These are phyloP conservation scores for Cordyceps fumosorosea DNA, from an alignment of 2,329 filamentous ascomycete species.

Conservation along the genomic window DNA sequence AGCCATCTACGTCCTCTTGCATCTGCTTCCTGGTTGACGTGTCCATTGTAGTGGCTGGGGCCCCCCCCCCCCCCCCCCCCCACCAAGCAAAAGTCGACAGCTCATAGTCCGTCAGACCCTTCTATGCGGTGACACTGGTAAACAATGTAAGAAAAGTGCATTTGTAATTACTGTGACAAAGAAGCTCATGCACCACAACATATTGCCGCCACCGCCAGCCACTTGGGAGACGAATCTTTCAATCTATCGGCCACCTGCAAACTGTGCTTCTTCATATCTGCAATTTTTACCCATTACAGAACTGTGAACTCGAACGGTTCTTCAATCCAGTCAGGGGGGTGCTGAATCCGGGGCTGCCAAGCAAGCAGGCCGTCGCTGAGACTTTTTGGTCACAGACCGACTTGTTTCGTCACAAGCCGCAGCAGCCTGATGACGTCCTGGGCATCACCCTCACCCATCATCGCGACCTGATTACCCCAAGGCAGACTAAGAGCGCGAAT, in stretches of 20 bases:
- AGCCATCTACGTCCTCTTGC: constrained; percentile 2
- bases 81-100: not conserved
- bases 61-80: not conserved
- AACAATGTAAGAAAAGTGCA: not conserved
- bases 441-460: not conserved
- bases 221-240: not conserved
- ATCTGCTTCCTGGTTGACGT: not conserved
- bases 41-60: not conserved
- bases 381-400: too few species aligned
- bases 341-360: not conserved
- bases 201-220: not conserved
- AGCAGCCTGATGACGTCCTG: not conserved
- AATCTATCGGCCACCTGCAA: not conserved
- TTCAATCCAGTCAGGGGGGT: not conserved
- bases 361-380: not conserved
- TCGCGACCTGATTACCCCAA: not conserved
- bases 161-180: not conserved
- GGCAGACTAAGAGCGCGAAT: not conserved
- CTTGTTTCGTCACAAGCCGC: too few species aligned
- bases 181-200: not conserved
- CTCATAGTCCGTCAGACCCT: not conserved
- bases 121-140: not conserved
- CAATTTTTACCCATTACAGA: too few species aligned
- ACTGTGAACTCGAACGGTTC: too few species aligned
- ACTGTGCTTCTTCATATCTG: not conserved